Evolutionary conservation across 2,329 filamentous ascomycete genomes (phyloP), one percentile per base, ranked within the genome.

Genomic region (Mycogone perniciosa): DNA sequence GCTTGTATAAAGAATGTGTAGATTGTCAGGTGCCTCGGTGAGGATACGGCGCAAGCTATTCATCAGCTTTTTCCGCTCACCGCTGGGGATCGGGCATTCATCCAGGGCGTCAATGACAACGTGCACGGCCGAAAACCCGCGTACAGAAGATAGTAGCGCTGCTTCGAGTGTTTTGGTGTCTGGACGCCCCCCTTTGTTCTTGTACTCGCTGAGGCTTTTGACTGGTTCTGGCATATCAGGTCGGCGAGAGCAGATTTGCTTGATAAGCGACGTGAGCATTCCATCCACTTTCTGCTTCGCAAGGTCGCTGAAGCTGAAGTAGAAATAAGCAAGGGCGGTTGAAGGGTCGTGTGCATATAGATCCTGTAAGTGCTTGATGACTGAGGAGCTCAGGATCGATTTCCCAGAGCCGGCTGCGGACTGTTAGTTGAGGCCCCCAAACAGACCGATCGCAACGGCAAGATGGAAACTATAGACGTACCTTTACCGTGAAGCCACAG

Each of bases 1-100:
- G 27, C 51, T 53, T 4, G 51, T 53, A 10, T 33, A 51, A 5
- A 53, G 39, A 2, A 53, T n/a, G 31, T 53, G 47, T 4, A 53
- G 26, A 51, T 53, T 51, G 9, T 44, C 27, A 11, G 31, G 11
- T 20, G 31, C 13, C 7, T 6, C 31, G 3, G n/a, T 13, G 9
- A 46, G 26, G 11, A 53, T 46, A 4, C 29, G 11, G 4, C 26
- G 6, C 10, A 53, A 30, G 2, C 34, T 42, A 3, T 39, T 30
- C 29, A 53, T 26, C 7, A 53, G 43, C 8, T 31, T 13, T 29
- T 44, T 13, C 2, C 51, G 47, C 3, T 45, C 11, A 6, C 43
- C 42, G 4, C 29, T 7, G 2, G 47, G 13, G 20, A 31, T 10
- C 7, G 47, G 49, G 27, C 52, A 52, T 52, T 52, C 46, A 34